Evolutionary conservation across 2,329 filamentous ascomycete genomes (phyloP), one percentile per base, ranked within the genome.

Genomic region (Claviceps arundinis): DNA sequence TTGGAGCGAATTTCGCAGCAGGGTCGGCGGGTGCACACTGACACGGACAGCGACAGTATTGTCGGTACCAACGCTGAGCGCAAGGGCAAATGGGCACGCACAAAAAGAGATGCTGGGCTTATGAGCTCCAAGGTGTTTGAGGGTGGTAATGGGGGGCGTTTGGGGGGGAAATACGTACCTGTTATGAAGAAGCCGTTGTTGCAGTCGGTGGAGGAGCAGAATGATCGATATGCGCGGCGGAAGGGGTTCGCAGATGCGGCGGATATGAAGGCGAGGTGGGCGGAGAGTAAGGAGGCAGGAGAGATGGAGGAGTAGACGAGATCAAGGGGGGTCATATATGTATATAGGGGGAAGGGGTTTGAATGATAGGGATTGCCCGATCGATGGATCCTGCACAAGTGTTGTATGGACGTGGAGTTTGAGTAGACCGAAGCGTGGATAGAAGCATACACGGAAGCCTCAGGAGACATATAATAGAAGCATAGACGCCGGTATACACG

Each of bases 221-320:
- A 84, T 57, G 76, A 83, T 56, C 72, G 70, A 58, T 84, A 78
- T 64, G 81, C 82, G n/a, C 69, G 74, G 60, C 73, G 73, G 53
- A 81, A 78, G 63, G 82, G 82, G 0, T 82, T 77, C 57, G 69
- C 68, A 40, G 70, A 67, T 55, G 69, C 75, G 1, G 73, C 73
- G 52, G 78, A 78, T 51, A 70, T 76, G 70, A 61, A 67, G 50
- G 59, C 61, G 49, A 66, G 55, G 53, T 59, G 57, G 14, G 64
- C 65, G 16, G 30, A 34, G 30, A 34, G 30, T 11, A 34, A 34
- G 9, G 63, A 59, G n/a, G 64, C 65, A 53, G 64, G 64, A 9
- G 60, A 58, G 50, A 60, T 59, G 1, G 60, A 62, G 34, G 56
- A 53, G 43, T 55, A 55, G 46, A 58, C 52, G 24, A 59, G 60